phyloP scores from a whole-genome alignment of 148 eudicot species.

The Chenopodium formosanum region DNA sequence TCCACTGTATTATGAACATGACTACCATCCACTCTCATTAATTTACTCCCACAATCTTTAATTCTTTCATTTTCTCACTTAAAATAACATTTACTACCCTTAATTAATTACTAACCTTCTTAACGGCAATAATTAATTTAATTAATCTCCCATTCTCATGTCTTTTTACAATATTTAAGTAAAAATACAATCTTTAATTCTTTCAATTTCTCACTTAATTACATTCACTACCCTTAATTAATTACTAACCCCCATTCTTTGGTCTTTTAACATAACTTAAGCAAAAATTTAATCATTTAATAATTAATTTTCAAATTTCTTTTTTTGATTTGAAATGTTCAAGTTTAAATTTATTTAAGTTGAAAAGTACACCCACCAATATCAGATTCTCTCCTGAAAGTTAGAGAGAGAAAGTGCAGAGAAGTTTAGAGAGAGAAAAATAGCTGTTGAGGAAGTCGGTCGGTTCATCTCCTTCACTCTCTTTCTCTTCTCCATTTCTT shows the following conservation, averaged over 20 bases:
- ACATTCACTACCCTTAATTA: background rate
- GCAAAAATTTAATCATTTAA: background rate
- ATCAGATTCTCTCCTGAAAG: slow-evolving; percentile 12
- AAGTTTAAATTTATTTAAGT: background rate
- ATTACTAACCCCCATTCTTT: background rate
- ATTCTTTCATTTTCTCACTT: background rate
- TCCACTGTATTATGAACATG: background rate
- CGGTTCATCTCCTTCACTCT: slow-evolving; percentile 12
- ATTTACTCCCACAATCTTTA: background rate
- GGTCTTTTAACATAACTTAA: background rate
- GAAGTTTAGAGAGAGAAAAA: background rate
- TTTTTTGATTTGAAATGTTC: background rate
- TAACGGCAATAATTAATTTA: no score
- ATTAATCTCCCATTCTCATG: no score
- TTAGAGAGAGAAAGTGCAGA: background rate
- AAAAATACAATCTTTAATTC: background rate
- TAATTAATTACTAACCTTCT: background rate
- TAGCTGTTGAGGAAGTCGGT: slow-evolving; percentile 22
- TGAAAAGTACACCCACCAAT: background rate
- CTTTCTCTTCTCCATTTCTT: background rate
- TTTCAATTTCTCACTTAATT: background rate
- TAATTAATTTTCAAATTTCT: no score
- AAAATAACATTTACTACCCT: background rate
- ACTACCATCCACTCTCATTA: background rate
- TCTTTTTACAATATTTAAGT: no score